A percentile compares a stretch with the other conserved stretches of the same genome.
phyloP scores from a whole-genome alignment of 495 filamentous ascomycete genomes.

The Talaromyces borbonicus region DNA sequence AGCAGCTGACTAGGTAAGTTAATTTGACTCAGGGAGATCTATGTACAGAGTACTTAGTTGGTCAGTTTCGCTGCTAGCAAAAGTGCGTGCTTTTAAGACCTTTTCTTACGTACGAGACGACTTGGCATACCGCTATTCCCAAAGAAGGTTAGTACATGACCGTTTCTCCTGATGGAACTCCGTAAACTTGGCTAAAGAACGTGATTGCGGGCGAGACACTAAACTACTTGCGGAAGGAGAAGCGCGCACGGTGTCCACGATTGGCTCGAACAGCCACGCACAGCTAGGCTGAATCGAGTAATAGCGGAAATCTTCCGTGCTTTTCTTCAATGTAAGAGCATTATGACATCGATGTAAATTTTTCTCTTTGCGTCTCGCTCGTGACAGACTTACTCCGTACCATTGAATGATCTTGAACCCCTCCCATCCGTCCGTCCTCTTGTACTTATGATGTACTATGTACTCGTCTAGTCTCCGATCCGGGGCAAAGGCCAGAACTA shows the following conservation, averaged over 20 bases:
- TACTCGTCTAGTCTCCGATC: background rate
- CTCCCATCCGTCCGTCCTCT: background rate
- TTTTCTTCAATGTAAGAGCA: background rate
- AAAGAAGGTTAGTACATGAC: too few relatives aligned
- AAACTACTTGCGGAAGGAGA: background rate
- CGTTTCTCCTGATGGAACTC: too few relatives aligned
- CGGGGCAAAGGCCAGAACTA: constrained; percentile 1
- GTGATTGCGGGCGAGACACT: too few relatives aligned
- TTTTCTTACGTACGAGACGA: too few relatives aligned
- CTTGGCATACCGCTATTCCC: too few relatives aligned
- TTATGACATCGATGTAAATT: background rate
- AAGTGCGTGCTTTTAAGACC: too few relatives aligned
- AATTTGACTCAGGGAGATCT: too few relatives aligned
- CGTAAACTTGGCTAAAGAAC: too few relatives aligned
- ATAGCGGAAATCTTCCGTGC: background rate
- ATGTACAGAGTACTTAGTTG: too few relatives aligned
- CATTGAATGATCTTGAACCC: background rate
- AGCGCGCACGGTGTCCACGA: background rate
- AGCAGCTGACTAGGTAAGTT: too few relatives aligned
- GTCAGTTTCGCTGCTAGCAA: too few relatives aligned
- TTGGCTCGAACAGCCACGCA: background rate
- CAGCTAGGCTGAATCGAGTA: background rate
- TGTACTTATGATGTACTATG: background rate
- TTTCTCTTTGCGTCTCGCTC: background rate
- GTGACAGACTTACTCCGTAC: background rate